phyloP scores from a whole-genome alignment of 352 stramenopile genomes.

The Globisporangium sylvaticum region DNA sequence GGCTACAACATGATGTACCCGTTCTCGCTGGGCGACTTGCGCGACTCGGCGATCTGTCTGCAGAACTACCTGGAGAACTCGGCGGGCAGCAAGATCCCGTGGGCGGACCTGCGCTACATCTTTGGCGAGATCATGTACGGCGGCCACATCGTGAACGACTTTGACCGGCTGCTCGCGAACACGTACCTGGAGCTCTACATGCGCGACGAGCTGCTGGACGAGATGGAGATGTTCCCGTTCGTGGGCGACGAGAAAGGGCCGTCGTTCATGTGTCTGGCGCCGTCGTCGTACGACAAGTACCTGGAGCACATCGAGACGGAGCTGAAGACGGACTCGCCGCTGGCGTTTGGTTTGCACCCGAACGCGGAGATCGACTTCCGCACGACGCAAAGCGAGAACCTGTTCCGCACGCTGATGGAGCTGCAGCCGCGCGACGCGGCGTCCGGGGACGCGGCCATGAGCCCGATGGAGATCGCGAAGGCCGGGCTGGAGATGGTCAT shows the following conservation, averaged over 20 bases:
- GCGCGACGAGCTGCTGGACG: slow-evolving; percentile 96
- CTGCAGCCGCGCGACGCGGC: slow-evolving; percentile 91
- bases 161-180: slow-evolving; percentile 92
- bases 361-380: slow-evolving; percentile 99
- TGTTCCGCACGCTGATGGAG: slow-evolving; percentile 96
- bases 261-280: slow-evolving; percentile 92
- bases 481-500: slow-evolving; percentile 91
- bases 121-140: slow-evolving; percentile 98
- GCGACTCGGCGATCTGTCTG: slow-evolving; percentile 92
- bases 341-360: slow-evolving; percentile 96
- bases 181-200: slow-evolving; percentile 99
- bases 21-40: slow-evolving; percentile 95
- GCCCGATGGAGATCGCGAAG: slow-evolving; percentile 91
- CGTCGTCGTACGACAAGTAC: slow-evolving; percentile 97
- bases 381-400: slow-evolving; percentile 93
- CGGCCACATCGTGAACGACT: slow-evolving; percentile 96
- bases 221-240: slow-evolving; percentile 98
- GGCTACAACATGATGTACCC: slow-evolving; percentile 99
- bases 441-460: slow-evolving; percentile 85
- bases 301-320: slow-evolving; percentile 96
- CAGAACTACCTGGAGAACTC: slow-evolving; percentile 97
- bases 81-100: slow-evolving; percentile 93
- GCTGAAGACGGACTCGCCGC: slow-evolving; percentile 94
- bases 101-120: slow-evolving; percentile 95
- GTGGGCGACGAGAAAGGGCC: slow-evolving; percentile 94